Base-by-base conservation (phyloP, 2,329 filamentous ascomycete genomes). In the Arthrinium phaeospermum region DNA sequence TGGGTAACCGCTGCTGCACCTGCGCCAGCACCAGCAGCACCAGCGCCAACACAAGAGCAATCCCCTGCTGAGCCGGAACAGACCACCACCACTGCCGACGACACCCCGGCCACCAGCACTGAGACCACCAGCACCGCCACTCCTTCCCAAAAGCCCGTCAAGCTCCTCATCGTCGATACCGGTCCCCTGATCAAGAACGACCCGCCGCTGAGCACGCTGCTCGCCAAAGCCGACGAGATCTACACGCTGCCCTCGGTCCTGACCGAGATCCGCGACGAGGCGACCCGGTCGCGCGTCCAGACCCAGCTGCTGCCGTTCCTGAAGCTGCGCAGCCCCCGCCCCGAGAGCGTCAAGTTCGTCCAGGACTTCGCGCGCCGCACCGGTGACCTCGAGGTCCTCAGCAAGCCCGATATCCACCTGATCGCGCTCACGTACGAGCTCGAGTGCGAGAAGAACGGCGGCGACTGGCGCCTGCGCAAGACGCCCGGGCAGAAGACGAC, bases 161-260 rank as follows among this genome's bases (percentile, higher is more conserved):
- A 97, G 84, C 93, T 92, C 71, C 90, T 98, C 70, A 89, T 98
- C 41, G 88, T 99, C 76, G 96, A 99, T 80, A 93, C 96, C 3
- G 96, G 95, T 37, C 95, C 96, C 10, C 91, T 99, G 73, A 95
- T 99, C 82, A 96, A 96, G 81, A 98, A 98, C 84, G 92, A 96
- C 75, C 94, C 96, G 16, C 87, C 94, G 14, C 90, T 96, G 34
- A 97, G 94, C 67, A 94, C 93, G 0, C 90, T 99, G 14, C 86
- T 98, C 70, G 88, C 90, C 49, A 91, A 94, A 80, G 91, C 94
- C 68, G 92, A 96, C 78, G 86, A 88, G 73, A 87, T 98, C 57
- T 90, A 95, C 78, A 98, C 95, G 0, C 93, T 96, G 0, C 95
- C 95, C 0, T 91, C 93, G 10, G 94, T 99, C 71, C 86, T 98